Evolutionary conservation across 768 basidiomycete species (phyloP).

Genomic region (Amanita brunnescens): DNA sequence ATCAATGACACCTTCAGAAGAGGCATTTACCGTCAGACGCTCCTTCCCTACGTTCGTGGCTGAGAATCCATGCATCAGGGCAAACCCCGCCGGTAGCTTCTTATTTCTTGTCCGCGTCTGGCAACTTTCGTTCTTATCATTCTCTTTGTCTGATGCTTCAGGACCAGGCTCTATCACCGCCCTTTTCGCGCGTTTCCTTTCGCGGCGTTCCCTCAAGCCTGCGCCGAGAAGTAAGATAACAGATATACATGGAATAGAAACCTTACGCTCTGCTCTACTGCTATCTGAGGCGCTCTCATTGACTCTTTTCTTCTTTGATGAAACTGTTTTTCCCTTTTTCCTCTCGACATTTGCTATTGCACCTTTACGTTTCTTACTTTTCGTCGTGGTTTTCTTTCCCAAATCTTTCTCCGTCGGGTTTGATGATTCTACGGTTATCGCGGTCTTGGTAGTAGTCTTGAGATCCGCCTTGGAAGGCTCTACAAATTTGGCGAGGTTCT

Average conservation of each 20-base stretch:
- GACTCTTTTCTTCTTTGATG: conserved; percentile 3
- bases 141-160: conserved; percentile 5
- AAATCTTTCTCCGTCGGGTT: neutral
- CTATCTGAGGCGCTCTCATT: neutral
- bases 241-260: neutral
- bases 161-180: conserved; percentile 44
- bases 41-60: conserved; percentile 54
- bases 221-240: neutral
- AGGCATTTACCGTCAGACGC: conserved; percentile 46
- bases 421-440: neutral
- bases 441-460: neutral
- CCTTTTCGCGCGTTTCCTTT: conserved; percentile 51
- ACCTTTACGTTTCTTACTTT: neutral
- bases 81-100: conserved; percentile 41
- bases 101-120: conserved; percentile 15
- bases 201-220: conserved; percentile 62
- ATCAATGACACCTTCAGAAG: neutral
- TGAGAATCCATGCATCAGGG: conserved; percentile 60
- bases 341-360: neutral
- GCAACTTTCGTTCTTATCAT: conserved; percentile 17
- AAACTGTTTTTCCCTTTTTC: neutral
- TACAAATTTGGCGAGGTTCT: neutral
- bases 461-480: neutral
- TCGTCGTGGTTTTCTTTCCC: neutral
- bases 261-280: conserved; percentile 1